Base-by-base conservation (phyloP, 345 rosid species). In the Adansonia digitata region DNA sequence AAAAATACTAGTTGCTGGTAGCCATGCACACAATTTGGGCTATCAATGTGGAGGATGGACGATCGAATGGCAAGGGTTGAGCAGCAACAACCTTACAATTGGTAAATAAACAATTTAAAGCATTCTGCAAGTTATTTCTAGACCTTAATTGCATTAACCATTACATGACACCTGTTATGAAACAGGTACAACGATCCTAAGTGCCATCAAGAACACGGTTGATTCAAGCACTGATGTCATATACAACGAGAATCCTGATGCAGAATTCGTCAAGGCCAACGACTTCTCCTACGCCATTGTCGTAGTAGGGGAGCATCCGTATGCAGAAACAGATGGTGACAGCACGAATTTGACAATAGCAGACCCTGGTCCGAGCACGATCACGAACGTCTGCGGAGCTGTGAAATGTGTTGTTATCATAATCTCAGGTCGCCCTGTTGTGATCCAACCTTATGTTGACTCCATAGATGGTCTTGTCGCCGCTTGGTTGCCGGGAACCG, bases 11-110 rank as follows among this genome's bases (percentile, higher is more conserved):
- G 93, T 92, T 2, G 89, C 85, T 1, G 93, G 97, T 5, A 77
- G 73, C 74, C 97, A 90, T 72, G 91, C 94, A 0, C 77, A 87
- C 75, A 77, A 91, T 84, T 87, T 91, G 72, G 94, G 97, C 2
- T 87, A 83, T 77, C 92, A 91, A 53, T 90, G 97, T 40, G 97
- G 97, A 53, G 97, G 92, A 27, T 91, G 91, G 85, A 86, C 89
- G 17, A 84, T 90, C 26, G 77, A 84, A 14, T 88, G 91, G 90
- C 94, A 88, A 61, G 92, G 92, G 56, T 78, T 84, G 29, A 71
- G 86, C 13, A 92, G 97, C 75, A 85, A 87, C 83, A 69, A 80
- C 61, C 77, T 67, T 53, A 84, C 87, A 31, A 26, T 14, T 6
- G 90, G 90, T 83, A 78, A 18, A 43, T 59, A 45, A 8, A 31